Base-by-base conservation (phyloP, 108 stramenopile species). In the Conticribra weissflogii region DNA sequence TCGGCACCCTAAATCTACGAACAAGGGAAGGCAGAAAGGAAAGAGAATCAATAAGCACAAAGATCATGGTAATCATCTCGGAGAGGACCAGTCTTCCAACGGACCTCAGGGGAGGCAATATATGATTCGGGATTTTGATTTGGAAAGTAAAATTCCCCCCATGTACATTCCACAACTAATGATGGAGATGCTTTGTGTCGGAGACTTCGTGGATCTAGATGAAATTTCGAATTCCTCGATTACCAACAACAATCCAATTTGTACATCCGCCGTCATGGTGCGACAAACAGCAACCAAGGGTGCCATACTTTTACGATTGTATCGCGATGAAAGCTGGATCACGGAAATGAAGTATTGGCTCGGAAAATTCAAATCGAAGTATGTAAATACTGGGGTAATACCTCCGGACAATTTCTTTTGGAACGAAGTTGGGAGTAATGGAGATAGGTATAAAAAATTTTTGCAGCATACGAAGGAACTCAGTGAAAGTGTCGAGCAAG, bases 171-270 rank as follows among this genome's bases (percentile, higher is more conserved):
- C 93, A 0, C 93, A 94, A 63, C 70, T 94, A 2, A 88, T 88
- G 89, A 85, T 94, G 90, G 93, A 94, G 63, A 94, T 94, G 83
- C 55, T 88, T 0, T 94, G 89, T 64, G 48, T 90, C 14, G 92
- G 92, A 23, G 46, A 74, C 23, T 54, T 74, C 0, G 55, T 79
- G 17, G 48, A 68, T 30, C 78, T 72, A 21, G 71, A 72, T 18
- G n/a, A 27, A 36, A 16, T 52, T 1, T 19, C 14, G 33, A 49
- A n/a, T 23, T 19, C 33, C 7, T 15, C 3, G 19, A 23, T 16
- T 29, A 48, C 36, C 55, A 15, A 48, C 53, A 21, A 41, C 12
- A 41, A 12, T 12, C 72, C 77, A 31, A 57, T 69, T 30, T 94
- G 93, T 58, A 47, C 49, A 45, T 94, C 93, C 14, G 87, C 87